Base-by-base conservation (phyloP, 208 protist genomes). In the Sergeia podlipaevii region DNA sequence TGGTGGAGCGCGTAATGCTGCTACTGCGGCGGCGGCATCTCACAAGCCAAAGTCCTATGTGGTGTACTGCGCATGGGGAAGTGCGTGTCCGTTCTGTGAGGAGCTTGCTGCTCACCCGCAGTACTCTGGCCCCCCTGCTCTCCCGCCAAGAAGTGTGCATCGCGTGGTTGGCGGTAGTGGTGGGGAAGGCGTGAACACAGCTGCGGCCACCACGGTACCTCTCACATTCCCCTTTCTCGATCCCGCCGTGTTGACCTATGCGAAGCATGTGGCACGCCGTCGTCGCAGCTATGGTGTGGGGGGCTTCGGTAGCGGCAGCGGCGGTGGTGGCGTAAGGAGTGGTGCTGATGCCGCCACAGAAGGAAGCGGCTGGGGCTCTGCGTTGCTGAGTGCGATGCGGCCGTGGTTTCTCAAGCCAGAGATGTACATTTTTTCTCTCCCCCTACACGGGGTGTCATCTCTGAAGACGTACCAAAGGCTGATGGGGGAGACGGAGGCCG, bases 11-110 rank as follows among this genome's bases (percentile, higher is more conserved):
- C 18, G 33, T 27, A 13, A 8, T 32, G n/a, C 32, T 18, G 34
- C 49, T 10, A 24, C 30, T 24, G 29, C 29, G 11, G 7, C 48
- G 5, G 7, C 24, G 28, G 20, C 42, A 17, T 6, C 43, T 26
- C 17, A 29, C 6, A 8, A 26, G 18, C 18, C 53, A n/a, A 55
- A 44, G 20, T 43, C 42, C 18, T 39, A 47, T 2, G 60, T 70
- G 5, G 80, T 85, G 28, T 75, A 83, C 51, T 92, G 85, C 52
- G 77, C 70, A 0, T 92, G 85, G 85, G 85, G 85, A 13, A 69
- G 74, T 11, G 85, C 85, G 5, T 92, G 85, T 29, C 72, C 80
- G 11, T 59, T 82, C 28, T 92, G 85, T 26, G 80, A 89, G 49
- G 67, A 74, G 30, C 72, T 92, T 27, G 72, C 76, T 18, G 47